Evolutionary conservation across 2,329 filamentous ascomycete genomes (phyloP).

Genomic region (Epicoccum nigrum): DNA sequence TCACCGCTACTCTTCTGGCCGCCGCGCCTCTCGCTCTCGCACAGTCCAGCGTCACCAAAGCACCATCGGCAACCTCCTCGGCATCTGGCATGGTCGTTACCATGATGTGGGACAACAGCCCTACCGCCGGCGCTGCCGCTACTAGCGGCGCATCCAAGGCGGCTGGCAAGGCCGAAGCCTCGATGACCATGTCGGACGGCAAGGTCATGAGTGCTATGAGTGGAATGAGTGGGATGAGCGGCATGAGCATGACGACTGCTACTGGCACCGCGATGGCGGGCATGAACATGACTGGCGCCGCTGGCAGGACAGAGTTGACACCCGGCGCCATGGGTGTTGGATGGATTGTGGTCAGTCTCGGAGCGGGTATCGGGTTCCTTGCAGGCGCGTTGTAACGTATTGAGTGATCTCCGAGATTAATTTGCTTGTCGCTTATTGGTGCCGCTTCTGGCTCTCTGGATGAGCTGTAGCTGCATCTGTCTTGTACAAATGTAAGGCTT

Average conservation of each 20-base stretch:
- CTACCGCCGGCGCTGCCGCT: slow-evolving; percentile 1
- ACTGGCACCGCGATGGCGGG: slow-evolving; percentile 51
- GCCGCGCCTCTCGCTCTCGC: slow-evolving; percentile 14
- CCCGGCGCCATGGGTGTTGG: slow-evolving; percentile 14
- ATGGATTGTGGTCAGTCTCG: slow-evolving; percentile 23
- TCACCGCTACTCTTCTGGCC: slow-evolving; percentile 15
- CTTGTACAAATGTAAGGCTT: no score
- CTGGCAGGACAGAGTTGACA: slow-evolving; percentile 13
- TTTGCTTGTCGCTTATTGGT: no score
- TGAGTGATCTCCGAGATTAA: neutral
- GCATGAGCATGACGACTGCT: slow-evolving; percentile 42
- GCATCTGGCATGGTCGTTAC: slow-evolving; percentile 19
- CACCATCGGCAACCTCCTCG: slow-evolving; percentile 16
- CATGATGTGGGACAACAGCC: slow-evolving; percentile 24
- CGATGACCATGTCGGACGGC: slow-evolving; percentile 34
- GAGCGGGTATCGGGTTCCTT: slow-evolving; percentile 25
- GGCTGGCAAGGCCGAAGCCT: slow-evolving; percentile 38
- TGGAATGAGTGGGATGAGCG: slow-evolving; percentile 7
- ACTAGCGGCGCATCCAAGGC: slow-evolving; percentile 32
- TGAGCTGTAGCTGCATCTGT: no score
- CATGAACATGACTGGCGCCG: slow-evolving; percentile 22
- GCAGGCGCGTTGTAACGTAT: slow-evolving; percentile 15
- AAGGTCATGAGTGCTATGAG: slow-evolving; percentile 8
- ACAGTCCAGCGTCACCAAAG: slow-evolving; percentile 10
- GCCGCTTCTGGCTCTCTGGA: no score